phyloP scores from a whole-genome alignment of 257 asterid species.

The Nicotiana noctiflora region DNA sequence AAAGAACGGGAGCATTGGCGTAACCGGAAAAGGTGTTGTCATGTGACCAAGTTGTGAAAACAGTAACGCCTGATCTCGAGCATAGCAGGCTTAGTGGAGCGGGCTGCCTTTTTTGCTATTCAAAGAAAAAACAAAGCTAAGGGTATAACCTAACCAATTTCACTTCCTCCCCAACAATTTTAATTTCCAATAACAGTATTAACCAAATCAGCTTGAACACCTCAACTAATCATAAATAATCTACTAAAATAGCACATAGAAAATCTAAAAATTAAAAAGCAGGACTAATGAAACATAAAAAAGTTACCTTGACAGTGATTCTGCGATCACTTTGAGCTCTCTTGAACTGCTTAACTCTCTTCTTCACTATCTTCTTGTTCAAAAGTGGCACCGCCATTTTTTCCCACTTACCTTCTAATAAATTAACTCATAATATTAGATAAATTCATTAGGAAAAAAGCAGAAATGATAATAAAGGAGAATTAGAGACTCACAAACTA shows the following conservation, averaged over 20 bases:
- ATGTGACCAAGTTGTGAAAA: no score
- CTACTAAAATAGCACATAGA: not conserved
- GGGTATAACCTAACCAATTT: not conserved
- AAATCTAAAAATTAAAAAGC: not conserved
- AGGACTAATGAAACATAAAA: not conserved
- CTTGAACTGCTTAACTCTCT: not conserved
- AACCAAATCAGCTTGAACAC: not conserved
- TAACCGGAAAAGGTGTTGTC: no score
- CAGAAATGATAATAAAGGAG: not conserved
- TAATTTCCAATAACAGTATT: not conserved
- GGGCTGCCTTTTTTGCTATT: no score
- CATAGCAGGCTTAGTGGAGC: no score
- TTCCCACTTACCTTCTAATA: not conserved
- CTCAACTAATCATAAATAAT: not conserved
- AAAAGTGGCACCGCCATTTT: not conserved
- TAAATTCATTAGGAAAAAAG: not conserved
- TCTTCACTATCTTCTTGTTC: slow-evolving; percentile 3
- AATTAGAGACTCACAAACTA: not conserved
- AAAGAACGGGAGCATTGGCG: no score
- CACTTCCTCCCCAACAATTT: not conserved
- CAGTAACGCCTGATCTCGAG: no score
- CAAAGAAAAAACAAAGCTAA: not conserved
- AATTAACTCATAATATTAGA: not conserved
- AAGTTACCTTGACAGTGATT: slow-evolving; percentile 2
- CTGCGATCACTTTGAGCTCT: slow-evolving; percentile 6